A percentile compares a stretch with the other conserved stretches of the same genome.
These are phyloP conservation scores for Hamamelis virginiana DNA, from an alignment of 164 flowering plant genomes.

Conservation along the genomic window DNA sequence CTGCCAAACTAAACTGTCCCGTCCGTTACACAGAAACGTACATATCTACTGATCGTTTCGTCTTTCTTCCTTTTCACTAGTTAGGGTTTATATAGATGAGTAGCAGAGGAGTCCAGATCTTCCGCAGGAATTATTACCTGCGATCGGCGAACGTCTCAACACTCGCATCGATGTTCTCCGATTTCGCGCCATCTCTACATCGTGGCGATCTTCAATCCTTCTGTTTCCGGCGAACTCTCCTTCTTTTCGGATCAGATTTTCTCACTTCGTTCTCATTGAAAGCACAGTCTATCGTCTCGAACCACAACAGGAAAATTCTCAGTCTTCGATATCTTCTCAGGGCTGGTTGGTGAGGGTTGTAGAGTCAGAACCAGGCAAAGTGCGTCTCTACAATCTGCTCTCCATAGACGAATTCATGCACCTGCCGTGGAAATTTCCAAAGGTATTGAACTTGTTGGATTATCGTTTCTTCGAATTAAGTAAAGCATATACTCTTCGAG, in stretches of 20 bases:
- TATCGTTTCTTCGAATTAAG: conserved; percentile 7
- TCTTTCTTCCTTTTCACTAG: too few species aligned
- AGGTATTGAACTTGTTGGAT: background rate
- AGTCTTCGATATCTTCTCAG: background rate
- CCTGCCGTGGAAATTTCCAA: too few species aligned
- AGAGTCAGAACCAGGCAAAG: background rate
- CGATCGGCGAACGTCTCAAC: conserved; percentile 4
- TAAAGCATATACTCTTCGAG: conserved; percentile 1
- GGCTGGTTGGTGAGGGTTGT: background rate
- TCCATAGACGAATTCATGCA: background rate
- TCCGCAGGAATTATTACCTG: too few species aligned
- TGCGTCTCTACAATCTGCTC: background rate
- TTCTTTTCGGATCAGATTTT: background rate
- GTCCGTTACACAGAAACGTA: too few species aligned
- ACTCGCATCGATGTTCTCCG: conserved; percentile 4
- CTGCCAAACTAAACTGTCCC: too few species aligned
- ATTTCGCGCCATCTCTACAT: conserved; percentile 12
- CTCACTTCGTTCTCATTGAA: background rate
- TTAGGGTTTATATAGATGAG: too few species aligned
- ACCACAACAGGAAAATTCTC: background rate
- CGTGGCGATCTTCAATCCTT: conserved; percentile 14
- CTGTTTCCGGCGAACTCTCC: background rate
- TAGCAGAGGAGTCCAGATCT: too few species aligned
- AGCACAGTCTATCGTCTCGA: background rate
- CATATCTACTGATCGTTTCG: too few species aligned